Percentiles rank a stretch among this genome's conserved stretches.
These are phyloP conservation scores for Talaromyces sp. DNA, from an alignment of 2,329 filamentous ascomycete genomes.

Conservation along the genomic window DNA sequence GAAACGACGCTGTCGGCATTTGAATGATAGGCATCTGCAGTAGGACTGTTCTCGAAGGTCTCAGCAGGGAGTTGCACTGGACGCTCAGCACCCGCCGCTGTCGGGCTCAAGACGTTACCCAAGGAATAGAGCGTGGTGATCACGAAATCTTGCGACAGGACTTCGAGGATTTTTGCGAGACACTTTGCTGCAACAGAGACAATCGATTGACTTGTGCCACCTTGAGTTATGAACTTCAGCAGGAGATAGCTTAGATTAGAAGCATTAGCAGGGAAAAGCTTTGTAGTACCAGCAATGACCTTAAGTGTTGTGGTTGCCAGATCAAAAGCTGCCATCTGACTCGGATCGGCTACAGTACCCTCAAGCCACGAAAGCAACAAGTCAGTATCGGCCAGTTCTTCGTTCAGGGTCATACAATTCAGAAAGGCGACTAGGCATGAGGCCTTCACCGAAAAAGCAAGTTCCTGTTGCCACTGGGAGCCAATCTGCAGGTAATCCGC, in stretches of 20 bases:
- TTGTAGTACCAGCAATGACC: slow-evolving; percentile 76
- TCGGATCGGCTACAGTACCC: slow-evolving; percentile 70
- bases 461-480: slow-evolving; percentile 78
- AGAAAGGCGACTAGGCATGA: slow-evolving; percentile 78
- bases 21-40: slow-evolving; percentile 42
- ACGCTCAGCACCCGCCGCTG: slow-evolving; percentile 50
- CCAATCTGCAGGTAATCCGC: slow-evolving; percentile 86
- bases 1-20: slow-evolving; percentile 58
- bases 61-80: slow-evolving; percentile 31
- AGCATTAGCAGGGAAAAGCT: slow-evolving; percentile 68
- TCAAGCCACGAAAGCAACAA: slow-evolving; percentile 81
- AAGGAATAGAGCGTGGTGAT: slow-evolving; percentile 95
- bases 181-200: slow-evolving; percentile 78
- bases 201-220: slow-evolving; percentile 65
- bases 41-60: slow-evolving; percentile 44
- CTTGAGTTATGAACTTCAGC: slow-evolving; percentile 83
- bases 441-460: slow-evolving; percentile 83
- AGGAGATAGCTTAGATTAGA: slow-evolving; percentile 74
- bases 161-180: slow-evolving; percentile 74
- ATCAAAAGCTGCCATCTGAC: slow-evolving; percentile 76
- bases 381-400: slow-evolving; percentile 76
- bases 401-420: slow-evolving; percentile 78
- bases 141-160: slow-evolving; percentile 68
- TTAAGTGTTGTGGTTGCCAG: slow-evolving; percentile 77
- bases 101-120: slow-evolving; percentile 88